Conservation (phyloP, 2,329 filamentous ascomycete genomes). For the Myotisia sp. region DNA sequence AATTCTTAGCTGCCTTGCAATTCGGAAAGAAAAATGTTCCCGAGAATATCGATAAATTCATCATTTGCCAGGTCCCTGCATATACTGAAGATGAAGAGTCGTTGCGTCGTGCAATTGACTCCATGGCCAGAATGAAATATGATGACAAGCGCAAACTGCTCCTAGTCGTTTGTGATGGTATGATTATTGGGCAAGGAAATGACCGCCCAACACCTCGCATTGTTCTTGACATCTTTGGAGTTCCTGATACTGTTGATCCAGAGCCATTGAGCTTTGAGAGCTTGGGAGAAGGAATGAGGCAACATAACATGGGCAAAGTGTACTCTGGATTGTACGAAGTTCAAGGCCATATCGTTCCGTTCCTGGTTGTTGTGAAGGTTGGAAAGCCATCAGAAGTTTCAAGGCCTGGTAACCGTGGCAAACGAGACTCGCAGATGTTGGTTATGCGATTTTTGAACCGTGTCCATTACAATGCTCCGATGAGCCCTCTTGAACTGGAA, state of each 20-base stretch:
- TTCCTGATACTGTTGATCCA: conserved; percentile 83
- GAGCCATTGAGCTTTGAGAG: conserved; percentile 95
- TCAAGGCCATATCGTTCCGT: conserved; percentile 93
- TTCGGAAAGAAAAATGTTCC: conserved; percentile 84
- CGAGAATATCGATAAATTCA: conserved; percentile 94
- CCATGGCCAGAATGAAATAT: conserved; percentile 85
- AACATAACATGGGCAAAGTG: conserved; percentile 98
- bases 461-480: conserved; percentile 90
- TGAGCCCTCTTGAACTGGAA: conserved; percentile 92
- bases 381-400: conserved; percentile 67
- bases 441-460: conserved; percentile 98
- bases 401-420: conserved; percentile 84
- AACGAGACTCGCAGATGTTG: conserved; percentile 97
- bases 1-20: conserved; percentile 91
- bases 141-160: conserved; percentile 97
- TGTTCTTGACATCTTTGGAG: conserved; percentile 89
- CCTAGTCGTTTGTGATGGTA: conserved; percentile 86
- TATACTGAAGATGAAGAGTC: conserved; percentile 99
- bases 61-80: conserved; percentile 93
- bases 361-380: conserved; percentile 91
- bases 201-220: conserved; percentile 91
- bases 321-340: conserved; percentile 97
- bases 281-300: conserved; percentile 86
- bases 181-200: conserved; percentile 99
- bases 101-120: conserved; percentile 90